Evolutionary conservation across 2,329 filamentous ascomycete species (phyloP).

Genomic region (Amauroascus verrucosus): DNA sequence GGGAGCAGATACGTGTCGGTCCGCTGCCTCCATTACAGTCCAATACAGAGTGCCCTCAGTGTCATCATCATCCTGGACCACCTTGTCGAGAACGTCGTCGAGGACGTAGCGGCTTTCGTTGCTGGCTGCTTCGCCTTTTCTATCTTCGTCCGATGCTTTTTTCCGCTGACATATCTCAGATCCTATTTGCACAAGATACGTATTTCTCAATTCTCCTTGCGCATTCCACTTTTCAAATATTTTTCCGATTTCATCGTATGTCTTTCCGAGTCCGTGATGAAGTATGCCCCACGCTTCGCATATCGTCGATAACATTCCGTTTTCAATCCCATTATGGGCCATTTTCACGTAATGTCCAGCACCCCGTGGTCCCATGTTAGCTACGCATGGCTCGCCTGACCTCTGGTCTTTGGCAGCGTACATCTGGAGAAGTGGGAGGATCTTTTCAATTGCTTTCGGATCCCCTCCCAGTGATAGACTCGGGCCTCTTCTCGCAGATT

Average conservation of each 20-base stretch:
- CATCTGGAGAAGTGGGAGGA: conserved; percentile 51
- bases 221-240: conserved; percentile 53
- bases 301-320: conserved; percentile 57
- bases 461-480: conserved; percentile 59
- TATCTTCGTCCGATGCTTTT: conserved; percentile 32
- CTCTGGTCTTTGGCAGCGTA: conserved; percentile 52
- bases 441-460: conserved; percentile 45
- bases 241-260: conserved; percentile 50
- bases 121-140: conserved; percentile 26
- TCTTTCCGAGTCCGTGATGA: conserved; percentile 47
- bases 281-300: conserved; percentile 58
- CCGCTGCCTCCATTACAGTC: conserved; percentile 53
- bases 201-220: conserved; percentile 48
- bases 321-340: conserved; percentile 65
- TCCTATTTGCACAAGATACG: conserved; percentile 55
- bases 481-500: conserved; percentile 54
- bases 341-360: conserved; percentile 65
- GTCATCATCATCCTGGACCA: conserved; percentile 58
- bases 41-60: conserved; percentile 59
- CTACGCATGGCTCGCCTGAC: conserved; percentile 51
- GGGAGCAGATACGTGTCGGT: conserved; percentile 52
- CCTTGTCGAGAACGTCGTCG: conserved; percentile 55
- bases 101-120: conserved; percentile 43
- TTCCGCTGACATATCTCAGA: conserved; percentile 49
- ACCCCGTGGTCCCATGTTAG: conserved; percentile 50